These are phyloP conservation scores for Leccinum angustisporum DNA, from an alignment of 1,284 basidiomycete species.

Conservation along the genomic window DNA sequence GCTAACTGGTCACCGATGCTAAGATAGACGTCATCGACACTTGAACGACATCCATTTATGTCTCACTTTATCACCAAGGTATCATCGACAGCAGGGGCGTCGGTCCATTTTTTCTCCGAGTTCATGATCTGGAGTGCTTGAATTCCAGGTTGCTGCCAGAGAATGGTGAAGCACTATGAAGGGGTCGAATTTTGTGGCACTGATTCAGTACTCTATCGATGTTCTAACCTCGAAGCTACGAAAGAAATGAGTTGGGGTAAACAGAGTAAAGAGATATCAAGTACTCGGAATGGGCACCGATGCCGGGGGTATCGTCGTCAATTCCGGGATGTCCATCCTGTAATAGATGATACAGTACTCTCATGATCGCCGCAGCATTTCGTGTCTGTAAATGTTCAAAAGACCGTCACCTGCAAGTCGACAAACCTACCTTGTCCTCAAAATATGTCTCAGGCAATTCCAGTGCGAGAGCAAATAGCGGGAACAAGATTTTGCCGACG, in stretches of 20 bases:
- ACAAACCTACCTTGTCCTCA: conserved; percentile 61
- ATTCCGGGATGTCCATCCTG: conserved; percentile 46
- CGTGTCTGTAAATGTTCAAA: conserved; percentile 31
- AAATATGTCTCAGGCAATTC: conserved; percentile 77
- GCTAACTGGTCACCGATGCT: conserved; percentile 87
- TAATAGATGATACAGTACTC: conserved; percentile 78
- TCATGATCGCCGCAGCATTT: conserved; percentile 75
- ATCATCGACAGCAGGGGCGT: conserved; percentile 54
- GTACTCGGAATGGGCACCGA: conserved; percentile 81
- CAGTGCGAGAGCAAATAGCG: conserved; percentile 81
- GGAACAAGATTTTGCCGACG: conserved; percentile 75
- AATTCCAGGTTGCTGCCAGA: conserved; percentile 70
- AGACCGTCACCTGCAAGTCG: neutral
- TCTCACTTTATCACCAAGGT: conserved; percentile 52
- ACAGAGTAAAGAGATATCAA: conserved; percentile 16
- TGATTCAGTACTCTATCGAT: neutral
- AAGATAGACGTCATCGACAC: neutral
- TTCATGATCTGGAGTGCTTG: conserved; percentile 75
- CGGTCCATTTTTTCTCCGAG: conserved; percentile 60
- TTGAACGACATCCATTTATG: neutral
- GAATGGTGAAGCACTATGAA: conserved; percentile 77
- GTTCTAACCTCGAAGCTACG: conserved; percentile 54
- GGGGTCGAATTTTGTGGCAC: conserved; percentile 34
- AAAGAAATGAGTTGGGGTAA: conserved; percentile 3
- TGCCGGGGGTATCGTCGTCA: conserved; percentile 62